These are phyloP conservation scores for Dactylellina parvicollis DNA, from an alignment of 2,329 filamentous ascomycete species.

Conservation along the genomic window DNA sequence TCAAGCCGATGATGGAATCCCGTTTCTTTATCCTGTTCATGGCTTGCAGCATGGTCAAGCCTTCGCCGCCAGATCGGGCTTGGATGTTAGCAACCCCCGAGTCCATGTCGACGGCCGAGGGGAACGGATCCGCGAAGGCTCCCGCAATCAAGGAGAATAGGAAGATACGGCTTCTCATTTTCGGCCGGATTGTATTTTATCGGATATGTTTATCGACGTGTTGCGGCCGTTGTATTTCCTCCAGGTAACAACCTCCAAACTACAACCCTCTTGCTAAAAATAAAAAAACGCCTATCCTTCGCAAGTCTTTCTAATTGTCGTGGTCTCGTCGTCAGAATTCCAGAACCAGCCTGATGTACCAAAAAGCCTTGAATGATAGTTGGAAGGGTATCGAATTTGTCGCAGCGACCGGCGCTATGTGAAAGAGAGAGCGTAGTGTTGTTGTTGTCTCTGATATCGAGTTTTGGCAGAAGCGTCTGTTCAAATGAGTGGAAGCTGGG, in stretches of 20 bases:
- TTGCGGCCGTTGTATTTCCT: background rate
- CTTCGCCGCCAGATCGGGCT: background rate
- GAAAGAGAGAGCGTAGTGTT: conserved; percentile 48
- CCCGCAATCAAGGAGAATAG: conserved; percentile 30
- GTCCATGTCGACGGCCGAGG: conserved; percentile 20
- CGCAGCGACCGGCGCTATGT: conserved; percentile 49
- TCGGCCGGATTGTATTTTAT: background rate
- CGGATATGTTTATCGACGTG: background rate
- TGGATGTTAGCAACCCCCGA: conserved; percentile 1
- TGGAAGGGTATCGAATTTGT: conserved; percentile 26
- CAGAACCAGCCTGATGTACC: conserved; percentile 48
- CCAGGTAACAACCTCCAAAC: too few relatives aligned
- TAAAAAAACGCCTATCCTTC: background rate
- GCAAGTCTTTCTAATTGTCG: conserved; percentile 10
- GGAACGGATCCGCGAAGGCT: conserved; percentile 34
- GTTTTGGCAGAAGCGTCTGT: background rate
- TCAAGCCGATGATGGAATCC: conserved; percentile 17
- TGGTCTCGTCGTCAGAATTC: conserved; percentile 16
- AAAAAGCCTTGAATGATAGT: conserved; percentile 44
- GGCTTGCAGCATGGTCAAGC: conserved; percentile 20
- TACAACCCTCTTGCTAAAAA: background rate
- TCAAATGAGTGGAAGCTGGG: conserved; percentile 50
- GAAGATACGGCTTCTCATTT: conserved; percentile 39
- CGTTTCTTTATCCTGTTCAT: conserved; percentile 32
- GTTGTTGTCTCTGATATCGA: conserved; percentile 22